Percentiles rank a stretch among this genome's conserved stretches.
These are phyloP conservation scores for Echinosphaeria canescens DNA, from an alignment of 2,329 filamentous ascomycete species.

Conservation along the genomic window DNA sequence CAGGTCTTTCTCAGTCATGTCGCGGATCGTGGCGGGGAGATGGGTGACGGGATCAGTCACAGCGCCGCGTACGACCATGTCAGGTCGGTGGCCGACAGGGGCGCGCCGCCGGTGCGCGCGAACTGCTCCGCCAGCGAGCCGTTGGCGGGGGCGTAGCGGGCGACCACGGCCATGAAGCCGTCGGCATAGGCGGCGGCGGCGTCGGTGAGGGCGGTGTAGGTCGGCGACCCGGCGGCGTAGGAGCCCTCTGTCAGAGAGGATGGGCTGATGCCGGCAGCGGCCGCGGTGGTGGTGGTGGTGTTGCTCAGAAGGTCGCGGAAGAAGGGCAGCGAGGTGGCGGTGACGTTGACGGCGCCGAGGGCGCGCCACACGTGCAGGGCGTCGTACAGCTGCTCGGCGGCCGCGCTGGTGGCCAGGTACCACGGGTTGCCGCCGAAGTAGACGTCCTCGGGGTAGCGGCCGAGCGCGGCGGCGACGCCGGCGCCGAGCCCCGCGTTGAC, in stretches of 20 bases:
- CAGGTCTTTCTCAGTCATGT: slow-evolving; percentile 26
- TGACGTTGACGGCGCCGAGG: slow-evolving; percentile 40
- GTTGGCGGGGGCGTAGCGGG: slow-evolving; percentile 34
- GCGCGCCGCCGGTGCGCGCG: slow-evolving; percentile 24
- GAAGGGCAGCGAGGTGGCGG: slow-evolving; percentile 42
- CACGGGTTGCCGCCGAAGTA: slow-evolving; percentile 69
- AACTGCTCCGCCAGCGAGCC: slow-evolving; percentile 52
- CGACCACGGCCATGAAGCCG: slow-evolving; percentile 37
- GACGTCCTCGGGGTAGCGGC: slow-evolving; percentile 48
- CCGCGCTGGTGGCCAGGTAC: slow-evolving; percentile 57
- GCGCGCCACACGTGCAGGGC: slow-evolving; percentile 51
- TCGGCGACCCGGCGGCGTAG: slow-evolving; percentile 25
- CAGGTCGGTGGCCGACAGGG: slow-evolving; percentile 41
- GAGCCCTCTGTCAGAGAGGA: too few species aligned
- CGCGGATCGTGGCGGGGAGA: slow-evolving; percentile 38
- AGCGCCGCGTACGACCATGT: slow-evolving; percentile 59
- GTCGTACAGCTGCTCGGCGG: slow-evolving; percentile 63
- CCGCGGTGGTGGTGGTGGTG: background rate
- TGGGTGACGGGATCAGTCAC: too few species aligned
- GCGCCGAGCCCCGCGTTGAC: slow-evolving; percentile 44
- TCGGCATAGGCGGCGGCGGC: slow-evolving; percentile 37
- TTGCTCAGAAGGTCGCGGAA: slow-evolving; percentile 37
- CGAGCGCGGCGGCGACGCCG: slow-evolving; percentile 37
- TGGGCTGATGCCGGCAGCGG: too few species aligned
- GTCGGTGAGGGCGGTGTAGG: slow-evolving; percentile 30